phyloP scores from a whole-genome alignment of 441 rosid genomes.

The Euphorbia schlechtendalii region DNA sequence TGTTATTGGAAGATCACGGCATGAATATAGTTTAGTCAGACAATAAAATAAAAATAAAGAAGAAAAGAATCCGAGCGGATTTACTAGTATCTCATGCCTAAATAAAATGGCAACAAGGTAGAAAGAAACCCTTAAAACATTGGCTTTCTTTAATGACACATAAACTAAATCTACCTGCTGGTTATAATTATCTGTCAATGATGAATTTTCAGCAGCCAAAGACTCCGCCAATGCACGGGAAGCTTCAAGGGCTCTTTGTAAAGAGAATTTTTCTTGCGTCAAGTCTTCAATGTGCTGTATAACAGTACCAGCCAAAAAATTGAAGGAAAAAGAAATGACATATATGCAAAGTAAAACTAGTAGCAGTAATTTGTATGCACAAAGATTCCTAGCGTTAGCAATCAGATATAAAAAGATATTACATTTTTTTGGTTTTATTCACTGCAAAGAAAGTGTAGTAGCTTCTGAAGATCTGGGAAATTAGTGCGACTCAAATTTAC shows the following conservation, averaged over 20 bases:
- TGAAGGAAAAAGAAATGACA: constrained; percentile 11
- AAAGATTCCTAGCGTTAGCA: neutral
- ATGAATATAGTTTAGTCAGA: neutral
- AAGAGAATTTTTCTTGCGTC: constrained; percentile 81
- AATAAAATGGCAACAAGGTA: neutral
- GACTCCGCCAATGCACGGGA: constrained; percentile 80
- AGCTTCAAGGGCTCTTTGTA: constrained; percentile 92
- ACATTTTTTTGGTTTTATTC: neutral
- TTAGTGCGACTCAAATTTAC: neutral
- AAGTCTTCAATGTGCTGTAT: constrained; percentile 89
- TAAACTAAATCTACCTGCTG: constrained; percentile 53
- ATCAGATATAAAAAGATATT: neutral
- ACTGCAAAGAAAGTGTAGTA: neutral
- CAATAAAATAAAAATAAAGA: neutral
- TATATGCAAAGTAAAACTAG: neutral
- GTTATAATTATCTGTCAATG: constrained; percentile 74
- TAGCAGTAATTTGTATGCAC: neutral
- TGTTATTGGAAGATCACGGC: neutral
- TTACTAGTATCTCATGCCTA: neutral
- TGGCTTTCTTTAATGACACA: neutral
- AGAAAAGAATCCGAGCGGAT: neutral
- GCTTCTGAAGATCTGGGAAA: neutral
- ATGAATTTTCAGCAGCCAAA: constrained; percentile 82
- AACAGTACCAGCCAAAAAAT: neutral
- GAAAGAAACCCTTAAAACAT: neutral